Evolutionary conservation across 2,329 filamentous ascomycete species (phyloP).

Genomic region (Botrytis sinoallii): DNA sequence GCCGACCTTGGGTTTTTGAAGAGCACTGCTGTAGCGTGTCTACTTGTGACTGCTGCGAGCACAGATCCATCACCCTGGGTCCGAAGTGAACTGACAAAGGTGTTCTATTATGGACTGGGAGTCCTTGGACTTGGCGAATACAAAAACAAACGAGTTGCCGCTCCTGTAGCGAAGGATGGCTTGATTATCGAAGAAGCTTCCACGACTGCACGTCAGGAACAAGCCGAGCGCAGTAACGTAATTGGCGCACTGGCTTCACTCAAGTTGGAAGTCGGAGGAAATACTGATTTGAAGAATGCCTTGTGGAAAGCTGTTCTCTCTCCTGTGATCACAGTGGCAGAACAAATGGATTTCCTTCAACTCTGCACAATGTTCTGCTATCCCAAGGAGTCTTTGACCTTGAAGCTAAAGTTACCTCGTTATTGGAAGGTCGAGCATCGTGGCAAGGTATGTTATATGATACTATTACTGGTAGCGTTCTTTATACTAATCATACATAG

Average conservation of each 20-base stretch:
- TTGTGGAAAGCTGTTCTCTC: conserved; percentile 52
- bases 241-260: conserved; percentile 47
- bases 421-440: conserved; percentile 44
- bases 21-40: conserved; percentile 52
- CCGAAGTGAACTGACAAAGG: conserved; percentile 57
- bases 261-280: conserved; percentile 47
- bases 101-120: conserved; percentile 58
- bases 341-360: conserved; percentile 51
- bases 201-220: conserved; percentile 46
- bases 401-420: conserved; percentile 48
- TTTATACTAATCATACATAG: conserved; percentile 25
- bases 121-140: conserved; percentile 62
- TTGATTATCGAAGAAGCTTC: conserved; percentile 48
- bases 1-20: conserved; percentile 61
- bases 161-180: conserved; percentile 23
- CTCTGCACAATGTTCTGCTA: conserved; percentile 51
- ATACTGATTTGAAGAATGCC: conserved; percentile 44
- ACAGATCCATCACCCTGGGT: conserved; percentile 63
- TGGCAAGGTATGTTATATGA: conserved; percentile 37
- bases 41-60: conserved; percentile 56
- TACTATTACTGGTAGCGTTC: background rate
- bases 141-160: conserved; percentile 30
- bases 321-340: conserved; percentile 45
- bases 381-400: conserved; percentile 45
- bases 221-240: conserved; percentile 49